Base-by-base conservation (phyloP, 1,284 basidiomycete genomes). In the Vanrija pseudolonga region DNA sequence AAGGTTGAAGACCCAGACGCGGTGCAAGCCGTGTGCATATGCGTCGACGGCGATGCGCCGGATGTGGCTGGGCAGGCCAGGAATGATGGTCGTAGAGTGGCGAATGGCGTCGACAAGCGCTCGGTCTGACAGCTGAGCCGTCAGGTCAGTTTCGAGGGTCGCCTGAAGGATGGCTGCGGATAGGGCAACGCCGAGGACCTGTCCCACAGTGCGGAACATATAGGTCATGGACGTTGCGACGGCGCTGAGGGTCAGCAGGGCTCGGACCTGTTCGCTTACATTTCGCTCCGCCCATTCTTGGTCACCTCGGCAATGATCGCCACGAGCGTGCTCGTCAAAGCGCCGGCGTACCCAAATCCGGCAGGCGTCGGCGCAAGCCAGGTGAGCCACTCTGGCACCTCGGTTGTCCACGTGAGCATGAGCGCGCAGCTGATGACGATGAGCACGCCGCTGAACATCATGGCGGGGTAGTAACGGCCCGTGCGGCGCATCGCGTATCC, bases 191-290 rank as follows among this genome's bases (percentile, higher is more conserved):
- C 90, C 90, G 48, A 93, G 81, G n/a, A 92, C 91, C 77, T 93
- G 91, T 12, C 90, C 91, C 15, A 89, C 88, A 11, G 90, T 90
- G 63, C 90, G 81, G 78, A 91, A 92, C 51, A 93, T 80, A 76
- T 94, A 94, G 20, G 88, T 89, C 67, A 93, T 88, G 70, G 90
- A 88, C 36, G 88, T 93, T 49, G 88, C 90, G 37, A 93, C 85
- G 6, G 90, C 71, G 19, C 64, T 66, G 52, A 5, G 28, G 24
- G 51, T 46, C 17, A 52, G 42, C 28, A 11, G 15, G 15, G 22
- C 17, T 36, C 22, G 37, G 14, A 5, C 6, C 17, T 14, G n/a
- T 19, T 2, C 19, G 61, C 66, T 64, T 50, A 69, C 66, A 61
- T 64, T 46, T 69, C 69, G 15, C 65, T 64, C 28, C 60, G 64